Conservation (phyloP, 225 moss, liverwort and hornwort species). For the Thuidium tamariscinum region DNA sequence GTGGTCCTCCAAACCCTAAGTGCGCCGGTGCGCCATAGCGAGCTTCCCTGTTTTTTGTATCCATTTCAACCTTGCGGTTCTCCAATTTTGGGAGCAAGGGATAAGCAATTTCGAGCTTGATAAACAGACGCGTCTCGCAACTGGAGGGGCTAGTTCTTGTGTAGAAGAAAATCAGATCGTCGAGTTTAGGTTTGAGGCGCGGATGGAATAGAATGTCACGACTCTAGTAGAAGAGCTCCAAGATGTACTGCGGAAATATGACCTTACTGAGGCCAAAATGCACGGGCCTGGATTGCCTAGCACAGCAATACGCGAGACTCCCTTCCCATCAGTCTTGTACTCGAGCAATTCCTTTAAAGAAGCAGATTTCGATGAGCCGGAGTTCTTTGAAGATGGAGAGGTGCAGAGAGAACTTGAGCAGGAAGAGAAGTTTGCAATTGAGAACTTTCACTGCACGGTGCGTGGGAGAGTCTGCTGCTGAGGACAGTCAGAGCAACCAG, state of each 20-base stretch:
- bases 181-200: background rate
- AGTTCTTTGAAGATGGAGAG: background rate
- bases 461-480: constrained; percentile 15
- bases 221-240: background rate
- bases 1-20: background rate
- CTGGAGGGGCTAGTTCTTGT: background rate
- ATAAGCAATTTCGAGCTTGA: background rate
- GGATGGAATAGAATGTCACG: background rate
- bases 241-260: constrained; percentile 9
- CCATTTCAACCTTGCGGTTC: background rate
- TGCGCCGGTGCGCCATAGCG: background rate
- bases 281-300: background rate
- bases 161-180: background rate
- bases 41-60: background rate
- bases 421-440: background rate
- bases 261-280: constrained; percentile 15
- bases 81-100: background rate
- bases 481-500: constrained; percentile 1
- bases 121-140: background rate
- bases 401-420: background rate
- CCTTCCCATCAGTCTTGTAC: background rate
- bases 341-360: background rate
- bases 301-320: background rate
- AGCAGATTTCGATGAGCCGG: background rate
- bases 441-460: constrained; percentile 17